These are phyloP conservation scores for Cercospora sesami DNA, from an alignment of 2,329 filamentous ascomycete genomes.

Conservation along the genomic window DNA sequence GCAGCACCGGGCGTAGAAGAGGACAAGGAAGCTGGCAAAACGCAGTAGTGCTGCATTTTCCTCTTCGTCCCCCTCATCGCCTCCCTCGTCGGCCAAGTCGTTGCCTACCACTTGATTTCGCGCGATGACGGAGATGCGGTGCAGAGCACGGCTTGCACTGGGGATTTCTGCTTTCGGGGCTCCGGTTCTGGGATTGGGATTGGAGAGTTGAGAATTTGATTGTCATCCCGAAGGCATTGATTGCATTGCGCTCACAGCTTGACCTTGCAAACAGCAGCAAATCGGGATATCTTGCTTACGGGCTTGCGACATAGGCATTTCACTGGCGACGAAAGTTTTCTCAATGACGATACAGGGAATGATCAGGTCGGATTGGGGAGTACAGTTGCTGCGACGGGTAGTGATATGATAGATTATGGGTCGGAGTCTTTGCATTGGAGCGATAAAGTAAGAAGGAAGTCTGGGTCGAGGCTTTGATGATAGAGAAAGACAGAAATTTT, in stretches of 20 bases:
- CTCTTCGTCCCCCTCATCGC: background rate
- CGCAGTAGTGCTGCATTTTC: slow-evolving; percentile 5
- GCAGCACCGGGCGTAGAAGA: slow-evolving; percentile 1
- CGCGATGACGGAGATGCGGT: background rate
- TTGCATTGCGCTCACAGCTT: background rate
- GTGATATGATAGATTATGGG: slow-evolving; percentile 11
- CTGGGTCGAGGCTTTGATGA: slow-evolving; percentile 6
- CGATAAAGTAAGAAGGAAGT: background rate
- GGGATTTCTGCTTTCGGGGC: background rate
- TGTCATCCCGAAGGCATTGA: background rate
- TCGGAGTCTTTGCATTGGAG: slow-evolving; percentile 14
- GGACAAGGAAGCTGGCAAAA: slow-evolving; percentile 2
- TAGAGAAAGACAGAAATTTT: background rate
- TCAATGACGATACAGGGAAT: slow-evolving; percentile 39
- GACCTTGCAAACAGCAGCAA: too few relatives aligned
- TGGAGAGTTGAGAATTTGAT: background rate
- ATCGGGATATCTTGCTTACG: slow-evolving; percentile 17
- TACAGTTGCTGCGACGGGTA: slow-evolving; percentile 1
- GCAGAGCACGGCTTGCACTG: background rate
- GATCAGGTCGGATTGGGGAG: slow-evolving; percentile 7
- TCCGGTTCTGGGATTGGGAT: background rate
- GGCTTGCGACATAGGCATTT: slow-evolving; percentile 48
- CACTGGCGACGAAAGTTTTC: slow-evolving; percentile 59
- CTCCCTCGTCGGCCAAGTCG: background rate
- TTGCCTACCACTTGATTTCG: background rate